Conservation (phyloP, 169 alveolate genomes). For the Eimeria sp. region DNA sequence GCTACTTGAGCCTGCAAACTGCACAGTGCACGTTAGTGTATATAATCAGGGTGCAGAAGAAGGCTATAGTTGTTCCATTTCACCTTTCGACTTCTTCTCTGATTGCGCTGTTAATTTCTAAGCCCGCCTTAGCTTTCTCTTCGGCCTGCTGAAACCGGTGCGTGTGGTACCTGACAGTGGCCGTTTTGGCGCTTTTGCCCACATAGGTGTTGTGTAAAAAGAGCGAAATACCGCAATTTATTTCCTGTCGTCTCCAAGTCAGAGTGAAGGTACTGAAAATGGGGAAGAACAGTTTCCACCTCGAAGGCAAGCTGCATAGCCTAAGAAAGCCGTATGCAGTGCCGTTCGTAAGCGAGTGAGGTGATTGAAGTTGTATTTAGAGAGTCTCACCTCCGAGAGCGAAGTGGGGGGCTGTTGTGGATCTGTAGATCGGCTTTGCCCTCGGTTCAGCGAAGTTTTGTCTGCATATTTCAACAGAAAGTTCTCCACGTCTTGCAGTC, state of each 20-base stretch:
- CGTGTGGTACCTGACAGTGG: background rate
- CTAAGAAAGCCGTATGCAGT: background rate
- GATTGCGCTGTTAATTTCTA: background rate
- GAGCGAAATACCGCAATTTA: background rate
- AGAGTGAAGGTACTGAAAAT: slow-evolving; percentile 31
- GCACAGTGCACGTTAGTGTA: background rate
- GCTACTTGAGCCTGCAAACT: slow-evolving; percentile 2
- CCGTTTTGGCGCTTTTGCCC: too few species aligned
- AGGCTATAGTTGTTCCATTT: background rate
- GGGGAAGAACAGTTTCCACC: slow-evolving; percentile 49
- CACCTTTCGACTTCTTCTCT: background rate
- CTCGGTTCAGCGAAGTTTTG: background rate
- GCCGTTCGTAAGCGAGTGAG: background rate
- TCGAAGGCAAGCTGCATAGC: slow-evolving; percentile 49
- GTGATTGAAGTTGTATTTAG: background rate
- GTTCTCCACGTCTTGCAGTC: background rate
- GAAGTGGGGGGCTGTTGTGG: background rate
- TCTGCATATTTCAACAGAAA: too few species aligned
- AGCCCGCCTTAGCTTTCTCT: background rate
- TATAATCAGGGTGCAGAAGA: background rate
- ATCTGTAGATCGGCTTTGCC: background rate
- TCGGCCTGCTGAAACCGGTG: background rate
- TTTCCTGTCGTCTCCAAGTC: background rate
- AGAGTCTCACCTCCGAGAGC: background rate
- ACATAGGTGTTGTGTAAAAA: background rate